phyloP scores from a whole-genome alignment of 352 stramenopile species.

The Phytophthora kernoviae region DNA sequence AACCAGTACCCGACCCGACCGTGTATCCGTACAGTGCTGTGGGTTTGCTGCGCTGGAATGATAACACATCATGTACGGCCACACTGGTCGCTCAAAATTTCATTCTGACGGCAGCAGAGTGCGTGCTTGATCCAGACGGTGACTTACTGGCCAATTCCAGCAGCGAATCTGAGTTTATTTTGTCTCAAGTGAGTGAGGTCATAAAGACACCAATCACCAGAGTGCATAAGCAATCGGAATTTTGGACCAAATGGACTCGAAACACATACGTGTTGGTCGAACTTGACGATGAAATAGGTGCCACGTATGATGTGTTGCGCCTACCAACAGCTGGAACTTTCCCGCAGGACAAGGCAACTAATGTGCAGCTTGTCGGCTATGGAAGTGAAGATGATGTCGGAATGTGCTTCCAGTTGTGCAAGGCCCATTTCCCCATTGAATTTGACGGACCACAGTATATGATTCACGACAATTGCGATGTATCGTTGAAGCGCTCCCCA shows the following conservation, averaged over 20 bases:
- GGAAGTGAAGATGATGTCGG: conserved; percentile 21
- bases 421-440: conserved; percentile 45
- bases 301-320: conserved; percentile 35
- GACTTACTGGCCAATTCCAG: conserved; percentile 25
- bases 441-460: conserved; percentile 52
- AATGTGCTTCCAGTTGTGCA: conserved; percentile 53
- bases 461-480: conserved; percentile 69
- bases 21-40: conserved; percentile 60
- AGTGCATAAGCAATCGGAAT: conserved; percentile 70
- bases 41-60: conserved; percentile 57
- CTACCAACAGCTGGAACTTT: conserved; percentile 41
- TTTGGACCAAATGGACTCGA: conserved; percentile 62
- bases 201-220: conserved; percentile 32
- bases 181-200: conserved; percentile 18
- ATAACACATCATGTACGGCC: conserved; percentile 50
- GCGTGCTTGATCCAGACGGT: conserved; percentile 45
- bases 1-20: conserved; percentile 36
- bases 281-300: conserved; percentile 48
- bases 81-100: conserved; percentile 57
- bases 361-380: conserved; percentile 64
- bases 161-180: conserved; percentile 32
- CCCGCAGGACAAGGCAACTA: conserved; percentile 34
- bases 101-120: conserved; percentile 62
- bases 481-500: conserved; percentile 42
- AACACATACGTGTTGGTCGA: conserved; percentile 74